Evolutionary conservation across 2,329 filamentous ascomycete genomes (phyloP).

Genomic region (Cercospora canescens): DNA sequence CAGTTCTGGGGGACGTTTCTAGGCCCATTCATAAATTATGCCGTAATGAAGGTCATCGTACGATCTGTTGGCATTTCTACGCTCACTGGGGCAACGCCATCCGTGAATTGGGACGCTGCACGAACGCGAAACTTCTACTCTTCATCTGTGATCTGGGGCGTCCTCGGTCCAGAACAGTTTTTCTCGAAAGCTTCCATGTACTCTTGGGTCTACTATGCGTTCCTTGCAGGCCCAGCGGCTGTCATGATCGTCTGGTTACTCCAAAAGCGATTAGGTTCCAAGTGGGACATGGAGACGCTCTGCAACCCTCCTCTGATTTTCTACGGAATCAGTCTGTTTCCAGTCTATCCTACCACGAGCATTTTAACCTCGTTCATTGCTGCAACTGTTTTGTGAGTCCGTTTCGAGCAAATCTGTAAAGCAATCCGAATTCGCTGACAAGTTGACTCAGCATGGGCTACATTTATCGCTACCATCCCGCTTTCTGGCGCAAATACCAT

Average conservation of each 20-base stretch:
- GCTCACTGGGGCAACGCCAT: conserved; percentile 11
- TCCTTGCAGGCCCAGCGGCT: conserved; percentile 14
- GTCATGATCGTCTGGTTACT: conserved; percentile 17
- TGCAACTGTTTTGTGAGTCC: conserved; percentile 12
- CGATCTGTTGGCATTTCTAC: conserved; percentile 42
- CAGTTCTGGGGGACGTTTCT: conserved; percentile 38
- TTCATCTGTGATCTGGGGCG: conserved; percentile 38
- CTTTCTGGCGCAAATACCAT: conserved; percentile 21
- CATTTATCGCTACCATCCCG: conserved; percentile 18
- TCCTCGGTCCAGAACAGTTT: conserved; percentile 34
- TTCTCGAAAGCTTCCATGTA: conserved; percentile 18
- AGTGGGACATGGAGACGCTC: conserved; percentile 19
- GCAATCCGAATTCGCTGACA: not conserved
- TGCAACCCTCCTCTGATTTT: conserved; percentile 17
- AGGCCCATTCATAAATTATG: conserved; percentile 19
- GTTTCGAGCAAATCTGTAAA: not conserved
- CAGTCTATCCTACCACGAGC: conserved; percentile 16
- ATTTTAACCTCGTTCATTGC: conserved; percentile 11
- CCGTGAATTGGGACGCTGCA: conserved; percentile 17
- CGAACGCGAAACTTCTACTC: conserved; percentile 19
- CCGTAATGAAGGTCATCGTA: conserved; percentile 39
- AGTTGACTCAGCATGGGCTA: conserved; percentile 16
- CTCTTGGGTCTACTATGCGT: conserved; percentile 20
- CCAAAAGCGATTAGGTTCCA: conserved; percentile 11
- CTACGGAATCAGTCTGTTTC: conserved; percentile 12